Percentiles rank a stretch among this genome's conserved stretches.
These are phyloP conservation scores for Aspergillus bertholletiae DNA, from an alignment of 495 filamentous ascomycete genomes.

Conservation along the genomic window DNA sequence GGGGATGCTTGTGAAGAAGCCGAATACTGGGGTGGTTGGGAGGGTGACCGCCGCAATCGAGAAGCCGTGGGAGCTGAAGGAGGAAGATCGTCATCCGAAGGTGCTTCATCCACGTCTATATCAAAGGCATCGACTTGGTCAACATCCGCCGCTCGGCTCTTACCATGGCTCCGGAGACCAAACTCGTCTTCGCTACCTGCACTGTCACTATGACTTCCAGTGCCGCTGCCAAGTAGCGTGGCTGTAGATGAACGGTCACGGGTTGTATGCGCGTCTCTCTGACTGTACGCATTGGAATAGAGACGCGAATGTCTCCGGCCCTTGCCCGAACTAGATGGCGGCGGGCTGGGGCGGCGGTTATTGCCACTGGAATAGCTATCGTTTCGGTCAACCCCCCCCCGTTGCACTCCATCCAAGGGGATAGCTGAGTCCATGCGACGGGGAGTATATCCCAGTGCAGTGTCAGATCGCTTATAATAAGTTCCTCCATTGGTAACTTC, in stretches of 20 bases:
- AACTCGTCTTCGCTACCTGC: conserved; percentile 52
- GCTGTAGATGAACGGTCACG: conserved; percentile 41
- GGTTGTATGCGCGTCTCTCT: conserved; percentile 31
- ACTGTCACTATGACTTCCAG: conserved; percentile 50
- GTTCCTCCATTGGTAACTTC: conserved; percentile 73
- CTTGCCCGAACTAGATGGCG: conserved; percentile 43
- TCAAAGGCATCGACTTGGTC: conserved; percentile 52
- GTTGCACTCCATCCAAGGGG: conserved; percentile 48
- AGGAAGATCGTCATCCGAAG: conserved; percentile 50
- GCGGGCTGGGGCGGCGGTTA: conserved; percentile 46
- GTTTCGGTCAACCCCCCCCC: conserved; percentile 25
- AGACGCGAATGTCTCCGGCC: conserved; percentile 38
- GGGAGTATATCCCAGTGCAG: conserved; percentile 72
- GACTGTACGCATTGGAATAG: conserved; percentile 60
- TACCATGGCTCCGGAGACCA: conserved; percentile 43
- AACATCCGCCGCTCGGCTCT: conserved; percentile 56
- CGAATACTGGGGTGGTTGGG: conserved; percentile 37
- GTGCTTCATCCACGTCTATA: conserved; percentile 35
- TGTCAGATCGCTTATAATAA: conserved; percentile 72
- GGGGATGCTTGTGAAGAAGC: conserved; percentile 18
- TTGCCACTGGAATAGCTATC: conserved; percentile 55
- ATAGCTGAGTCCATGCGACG: conserved; percentile 53
- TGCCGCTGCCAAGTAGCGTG: conserved; percentile 34
- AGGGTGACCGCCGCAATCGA: conserved; percentile 53
- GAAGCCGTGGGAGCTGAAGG: conserved; percentile 39